Evolutionary conservation across 108 stramenopile genomes (phyloP).

Genomic region (Pseudonitzschia pungens): DNA sequence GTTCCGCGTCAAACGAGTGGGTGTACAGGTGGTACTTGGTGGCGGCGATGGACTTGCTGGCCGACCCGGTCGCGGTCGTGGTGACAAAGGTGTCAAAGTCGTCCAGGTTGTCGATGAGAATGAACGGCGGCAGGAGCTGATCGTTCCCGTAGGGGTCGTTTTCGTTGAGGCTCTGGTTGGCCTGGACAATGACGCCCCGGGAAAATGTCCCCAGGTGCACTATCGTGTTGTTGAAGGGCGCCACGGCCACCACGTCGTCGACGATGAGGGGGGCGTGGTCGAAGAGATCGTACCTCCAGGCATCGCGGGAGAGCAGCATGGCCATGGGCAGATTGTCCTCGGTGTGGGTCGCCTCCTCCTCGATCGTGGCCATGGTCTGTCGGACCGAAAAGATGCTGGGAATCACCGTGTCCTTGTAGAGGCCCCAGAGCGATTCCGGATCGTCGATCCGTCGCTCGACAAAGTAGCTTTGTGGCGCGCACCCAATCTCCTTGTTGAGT

Average conservation of each 20-base stretch:
- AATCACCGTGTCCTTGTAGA: slow-evolving; percentile 51
- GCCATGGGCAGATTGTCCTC: slow-evolving; percentile 18
- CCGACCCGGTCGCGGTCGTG: background rate
- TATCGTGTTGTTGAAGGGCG: slow-evolving; percentile 66
- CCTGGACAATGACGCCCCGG: background rate
- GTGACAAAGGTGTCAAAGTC: background rate
- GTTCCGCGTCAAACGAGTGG: slow-evolving; percentile 19
- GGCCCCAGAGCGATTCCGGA: slow-evolving; percentile 46
- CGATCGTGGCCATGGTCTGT: background rate
- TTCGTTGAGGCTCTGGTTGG: background rate
- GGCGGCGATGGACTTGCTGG: slow-evolving; percentile 9
- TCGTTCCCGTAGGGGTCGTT: background rate
- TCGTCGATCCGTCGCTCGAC: slow-evolving; percentile 36
- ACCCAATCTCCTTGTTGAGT: slow-evolving; percentile 50
- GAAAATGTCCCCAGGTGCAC: slow-evolving; percentile 26
- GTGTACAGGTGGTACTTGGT: slow-evolving; percentile 26
- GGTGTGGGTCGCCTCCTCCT: slow-evolving; percentile 28
- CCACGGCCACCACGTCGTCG: slow-evolving; percentile 57
- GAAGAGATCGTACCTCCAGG: slow-evolving; percentile 49
- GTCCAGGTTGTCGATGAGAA: background rate
- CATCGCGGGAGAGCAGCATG: slow-evolving; percentile 35
- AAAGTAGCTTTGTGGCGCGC: slow-evolving; percentile 45
- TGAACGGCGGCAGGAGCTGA: background rate
- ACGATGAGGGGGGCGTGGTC: slow-evolving; percentile 31
- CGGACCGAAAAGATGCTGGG: slow-evolving; percentile 23